phyloP scores from a whole-genome alignment of 495 filamentous ascomycete genomes.

The Darksidea phi region DNA sequence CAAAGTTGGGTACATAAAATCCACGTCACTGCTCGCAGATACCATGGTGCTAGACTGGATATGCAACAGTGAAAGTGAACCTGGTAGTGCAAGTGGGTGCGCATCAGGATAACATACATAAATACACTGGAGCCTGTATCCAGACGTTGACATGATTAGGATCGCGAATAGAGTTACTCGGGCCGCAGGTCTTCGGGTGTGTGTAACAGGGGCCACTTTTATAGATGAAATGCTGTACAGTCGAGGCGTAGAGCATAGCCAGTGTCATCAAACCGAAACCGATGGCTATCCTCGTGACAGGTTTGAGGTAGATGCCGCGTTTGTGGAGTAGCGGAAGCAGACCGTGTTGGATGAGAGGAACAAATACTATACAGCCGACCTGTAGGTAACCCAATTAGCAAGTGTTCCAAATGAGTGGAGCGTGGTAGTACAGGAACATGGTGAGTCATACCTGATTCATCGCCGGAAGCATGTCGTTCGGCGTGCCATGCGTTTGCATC shows the following conservation, averaged over 20 bases:
- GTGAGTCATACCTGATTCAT: constrained; percentile 32
- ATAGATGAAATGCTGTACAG: constrained; percentile 52
- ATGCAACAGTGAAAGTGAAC: no score
- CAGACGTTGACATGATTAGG: constrained; percentile 20
- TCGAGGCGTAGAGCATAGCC: constrained; percentile 52
- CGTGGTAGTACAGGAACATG: no score
- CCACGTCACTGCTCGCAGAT: no score
- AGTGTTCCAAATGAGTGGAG: no score
- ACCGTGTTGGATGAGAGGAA: constrained; percentile 49
- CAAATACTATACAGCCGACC: constrained; percentile 49
- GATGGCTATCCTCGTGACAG: constrained; percentile 53
- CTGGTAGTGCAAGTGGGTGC: no score
- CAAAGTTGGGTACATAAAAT: no score
- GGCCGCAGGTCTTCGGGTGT: constrained; percentile 44
- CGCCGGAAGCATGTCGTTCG: constrained; percentile 51
- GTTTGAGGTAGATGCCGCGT: constrained; percentile 46
- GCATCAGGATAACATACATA: not conserved
- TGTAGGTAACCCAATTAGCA: no score
- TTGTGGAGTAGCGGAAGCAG: constrained; percentile 50
- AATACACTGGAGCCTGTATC: constrained; percentile 22
- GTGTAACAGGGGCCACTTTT: constrained; percentile 52
- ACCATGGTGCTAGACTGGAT: no score
- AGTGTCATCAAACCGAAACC: constrained; percentile 49
- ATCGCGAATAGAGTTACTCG: not conserved
- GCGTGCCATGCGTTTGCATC: constrained; percentile 51